phyloP scores from a whole-genome alignment of 1,284 basidiomycete genomes.

The Ganoderma resinaceum region DNA sequence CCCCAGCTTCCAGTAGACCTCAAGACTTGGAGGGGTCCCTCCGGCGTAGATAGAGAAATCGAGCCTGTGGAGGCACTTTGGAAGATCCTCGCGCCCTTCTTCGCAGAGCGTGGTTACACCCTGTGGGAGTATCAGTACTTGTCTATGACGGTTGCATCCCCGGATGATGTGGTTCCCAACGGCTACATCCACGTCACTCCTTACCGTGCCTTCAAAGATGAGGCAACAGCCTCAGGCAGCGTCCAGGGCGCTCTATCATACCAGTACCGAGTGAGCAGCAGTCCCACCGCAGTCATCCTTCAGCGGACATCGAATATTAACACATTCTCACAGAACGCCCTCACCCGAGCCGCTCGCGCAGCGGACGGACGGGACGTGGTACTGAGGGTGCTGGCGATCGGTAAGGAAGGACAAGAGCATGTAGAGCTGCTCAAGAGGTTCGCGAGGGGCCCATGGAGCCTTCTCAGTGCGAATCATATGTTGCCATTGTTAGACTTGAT shows the following conservation, averaged over 20 bases:
- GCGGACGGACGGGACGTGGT: constrained; percentile 6
- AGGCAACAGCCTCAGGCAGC: background rate
- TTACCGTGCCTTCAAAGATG: background rate
- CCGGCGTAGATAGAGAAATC: background rate
- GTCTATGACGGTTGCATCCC: background rate
- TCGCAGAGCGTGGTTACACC: constrained; percentile 1
- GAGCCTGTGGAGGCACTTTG: background rate
- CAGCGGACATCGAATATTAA: background rate
- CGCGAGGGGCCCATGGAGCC: constrained; percentile 1
- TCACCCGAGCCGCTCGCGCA: constrained; percentile 1
- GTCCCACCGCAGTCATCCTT: too few relatives aligned
- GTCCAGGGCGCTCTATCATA: background rate
- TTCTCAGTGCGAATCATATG: constrained; percentile 15
- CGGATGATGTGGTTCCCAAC: background rate
- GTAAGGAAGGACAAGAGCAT: constrained; percentile 4
- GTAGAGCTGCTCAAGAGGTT: constrained; percentile 9
- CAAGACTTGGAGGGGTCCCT: background rate
- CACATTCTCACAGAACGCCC: background rate
- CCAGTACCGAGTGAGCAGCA: background rate
- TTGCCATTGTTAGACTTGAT: constrained; percentile 36
- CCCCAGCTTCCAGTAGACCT: background rate
- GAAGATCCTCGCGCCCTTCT: background rate
- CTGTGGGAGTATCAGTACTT: background rate
- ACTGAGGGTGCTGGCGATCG: constrained; percentile 7
- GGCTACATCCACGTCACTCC: background rate